Conservation (phyloP, 805 yeast species). For the Nakazawaea ernobii region DNA sequence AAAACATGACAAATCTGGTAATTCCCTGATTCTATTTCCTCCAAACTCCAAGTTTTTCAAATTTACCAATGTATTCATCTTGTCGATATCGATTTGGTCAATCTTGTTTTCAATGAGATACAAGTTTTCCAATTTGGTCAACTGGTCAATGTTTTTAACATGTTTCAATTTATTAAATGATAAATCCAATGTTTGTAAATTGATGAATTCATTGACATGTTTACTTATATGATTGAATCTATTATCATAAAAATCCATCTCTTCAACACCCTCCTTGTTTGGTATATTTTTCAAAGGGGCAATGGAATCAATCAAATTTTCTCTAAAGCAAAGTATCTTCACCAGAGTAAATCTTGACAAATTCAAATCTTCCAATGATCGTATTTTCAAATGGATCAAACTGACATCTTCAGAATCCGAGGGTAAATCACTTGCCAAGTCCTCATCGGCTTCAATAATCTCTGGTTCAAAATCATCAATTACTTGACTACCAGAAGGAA, state of each 20-base stretch:
- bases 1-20: conserved; percentile 54
- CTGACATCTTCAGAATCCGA: conserved; percentile 58
- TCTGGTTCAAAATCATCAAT: conserved; percentile 44
- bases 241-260: conserved; percentile 88
- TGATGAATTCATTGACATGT: conserved; percentile 52
- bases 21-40: conserved; percentile 66
- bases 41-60: conserved; percentile 81
- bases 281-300: conserved; percentile 56
- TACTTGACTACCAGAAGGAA: conserved; percentile 18
- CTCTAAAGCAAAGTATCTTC: conserved; percentile 67
- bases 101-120: conserved; percentile 90
- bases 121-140: conserved; percentile 58
- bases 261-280: conserved; percentile 53
- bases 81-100: conserved; percentile 48
- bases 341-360: conserved; percentile 51
- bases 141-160: conserved; percentile 67
- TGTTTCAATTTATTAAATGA: conserved; percentile 87
- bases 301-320: conserved; percentile 73
- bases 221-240: conserved; percentile 81
- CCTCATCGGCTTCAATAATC: conserved; percentile 61
- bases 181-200: conserved; percentile 63
- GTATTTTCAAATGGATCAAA: conserved; percentile 64
- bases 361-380: conserved; percentile 55
- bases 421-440: conserved; percentile 50
- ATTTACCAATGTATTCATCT: conserved; percentile 48